phyloP scores from a whole-genome alignment of 2,329 filamentous ascomycete genomes.

The Exserohilum turcica region DNA sequence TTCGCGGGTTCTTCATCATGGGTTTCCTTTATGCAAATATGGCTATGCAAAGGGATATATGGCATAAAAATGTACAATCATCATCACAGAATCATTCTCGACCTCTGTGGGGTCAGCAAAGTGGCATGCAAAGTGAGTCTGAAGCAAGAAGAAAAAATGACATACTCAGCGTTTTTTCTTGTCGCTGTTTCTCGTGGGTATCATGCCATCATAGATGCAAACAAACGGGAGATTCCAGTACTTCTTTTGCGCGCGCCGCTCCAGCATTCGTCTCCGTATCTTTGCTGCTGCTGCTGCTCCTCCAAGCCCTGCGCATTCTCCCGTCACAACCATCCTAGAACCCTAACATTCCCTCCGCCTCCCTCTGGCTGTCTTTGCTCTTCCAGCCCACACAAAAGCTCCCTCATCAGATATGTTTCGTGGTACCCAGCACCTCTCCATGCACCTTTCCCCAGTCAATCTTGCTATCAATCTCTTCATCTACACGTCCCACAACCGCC shows the following conservation, averaged over 20 bases:
- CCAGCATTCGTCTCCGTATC: background rate
- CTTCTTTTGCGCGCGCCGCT: background rate
- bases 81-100: background rate
- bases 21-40: background rate
- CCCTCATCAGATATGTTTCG: slow-evolving; percentile 66
- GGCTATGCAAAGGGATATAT: background rate
- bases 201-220: slow-evolving; percentile 15
- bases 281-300: background rate
- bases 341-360: background rate
- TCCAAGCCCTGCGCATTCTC: background rate
- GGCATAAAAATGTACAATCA: background rate
- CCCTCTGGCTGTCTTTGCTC: background rate
- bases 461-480: slow-evolving; percentile 84
- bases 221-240: background rate
- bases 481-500: slow-evolving; percentile 84
- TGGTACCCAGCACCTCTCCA: slow-evolving; percentile 79
- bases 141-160: slow-evolving; percentile 11
- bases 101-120: slow-evolving; percentile 20
- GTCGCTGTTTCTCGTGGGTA: slow-evolving; percentile 22
- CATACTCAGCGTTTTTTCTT: slow-evolving; percentile 25
- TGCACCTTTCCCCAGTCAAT: slow-evolving; percentile 94
- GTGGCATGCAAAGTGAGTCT: background rate
- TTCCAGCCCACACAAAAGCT: background rate
- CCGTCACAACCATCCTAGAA: background rate
- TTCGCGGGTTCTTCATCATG: background rate